Percentiles rank a stretch among this genome's conserved stretches.
phyloP scores from a whole-genome alignment of 2,329 filamentous ascomycete genomes.

The Botrytis byssoidea region DNA sequence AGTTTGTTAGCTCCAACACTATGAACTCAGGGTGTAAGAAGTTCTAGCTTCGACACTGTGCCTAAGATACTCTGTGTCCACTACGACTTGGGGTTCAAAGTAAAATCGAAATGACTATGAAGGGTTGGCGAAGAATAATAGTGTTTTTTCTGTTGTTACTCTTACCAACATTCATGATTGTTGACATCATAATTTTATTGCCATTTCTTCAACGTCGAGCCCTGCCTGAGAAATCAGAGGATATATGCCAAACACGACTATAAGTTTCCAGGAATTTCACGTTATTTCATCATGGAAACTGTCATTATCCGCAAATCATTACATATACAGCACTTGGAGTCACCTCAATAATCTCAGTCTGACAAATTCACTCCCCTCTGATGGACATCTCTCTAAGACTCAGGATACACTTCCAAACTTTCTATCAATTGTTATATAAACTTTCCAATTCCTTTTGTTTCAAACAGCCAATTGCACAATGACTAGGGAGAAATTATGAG shows the following conservation, averaged over 20 bases:
- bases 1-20: background rate
- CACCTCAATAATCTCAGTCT: fast-evolving
- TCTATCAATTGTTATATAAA: background rate
- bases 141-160: background rate
- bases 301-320: background rate
- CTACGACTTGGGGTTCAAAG: fast-evolving
- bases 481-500: background rate
- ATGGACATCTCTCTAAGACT: background rate
- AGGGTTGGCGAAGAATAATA: fast-evolving
- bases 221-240: background rate
- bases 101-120: fast-evolving
- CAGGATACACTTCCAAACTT: background rate
- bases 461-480: background rate
- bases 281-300: background rate
- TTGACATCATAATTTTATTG: background rate
- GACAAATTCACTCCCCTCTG: background rate
- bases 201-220: background rate
- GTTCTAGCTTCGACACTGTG: background rate
- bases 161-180: background rate
- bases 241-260: background rate
- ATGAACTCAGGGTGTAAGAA: background rate
- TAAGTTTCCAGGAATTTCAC: background rate
- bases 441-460: background rate
- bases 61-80: background rate
- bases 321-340: background rate